phyloP scores from a whole-genome alignment of 2,329 filamentous ascomycete genomes.

The Colletotrichum salicis region DNA sequence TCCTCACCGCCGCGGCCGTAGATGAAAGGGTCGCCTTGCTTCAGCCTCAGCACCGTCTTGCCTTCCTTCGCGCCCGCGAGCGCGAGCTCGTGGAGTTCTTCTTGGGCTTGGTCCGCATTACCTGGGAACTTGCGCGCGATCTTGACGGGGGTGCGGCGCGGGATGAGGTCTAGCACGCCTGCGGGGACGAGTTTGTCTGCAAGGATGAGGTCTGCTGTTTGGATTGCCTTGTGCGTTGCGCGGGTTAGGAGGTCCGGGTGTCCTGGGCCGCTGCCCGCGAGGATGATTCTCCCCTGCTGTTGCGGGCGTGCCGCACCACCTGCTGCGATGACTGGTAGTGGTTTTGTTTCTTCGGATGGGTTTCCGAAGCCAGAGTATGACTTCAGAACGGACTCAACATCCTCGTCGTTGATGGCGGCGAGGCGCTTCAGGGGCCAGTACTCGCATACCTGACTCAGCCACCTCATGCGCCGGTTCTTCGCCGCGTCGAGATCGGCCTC shows the following conservation, averaged over 20 bases:
- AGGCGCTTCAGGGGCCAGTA: conserved; percentile 94
- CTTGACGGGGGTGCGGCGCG: conserved; percentile 85
- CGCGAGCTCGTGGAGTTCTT: conserved; percentile 85
- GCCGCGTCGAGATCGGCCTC: conserved; percentile 78
- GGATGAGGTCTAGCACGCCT: conserved; percentile 87
- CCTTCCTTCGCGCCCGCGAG: conserved; percentile 73
- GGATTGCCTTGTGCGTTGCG: conserved; percentile 81
- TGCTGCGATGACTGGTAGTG: neutral
- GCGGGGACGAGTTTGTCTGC: conserved; percentile 89
- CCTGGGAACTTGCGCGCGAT: conserved; percentile 98
- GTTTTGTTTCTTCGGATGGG: neutral
- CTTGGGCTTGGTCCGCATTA: conserved; percentile 92
- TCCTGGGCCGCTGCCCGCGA: conserved; percentile 92
- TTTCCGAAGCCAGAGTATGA: conserved; percentile 65
- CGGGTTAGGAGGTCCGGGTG: conserved; percentile 91
- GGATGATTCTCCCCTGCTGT: conserved; percentile 76
- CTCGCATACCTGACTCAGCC: conserved; percentile 96
- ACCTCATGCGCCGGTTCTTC: conserved; percentile 86
- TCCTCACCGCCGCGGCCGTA: conserved; percentile 97
- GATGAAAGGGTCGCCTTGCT: conserved; percentile 96
- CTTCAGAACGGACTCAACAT: conserved; percentile 80
- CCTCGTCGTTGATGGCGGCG: conserved; percentile 80
- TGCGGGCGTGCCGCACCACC: neutral
- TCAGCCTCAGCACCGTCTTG: conserved; percentile 85
- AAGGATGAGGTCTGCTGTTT: conserved; percentile 79